Percentiles rank a stretch among this genome's conserved stretches.
phyloP scores from a whole-genome alignment of 2,329 filamentous ascomycete genomes.

The Cercospora zeina region DNA sequence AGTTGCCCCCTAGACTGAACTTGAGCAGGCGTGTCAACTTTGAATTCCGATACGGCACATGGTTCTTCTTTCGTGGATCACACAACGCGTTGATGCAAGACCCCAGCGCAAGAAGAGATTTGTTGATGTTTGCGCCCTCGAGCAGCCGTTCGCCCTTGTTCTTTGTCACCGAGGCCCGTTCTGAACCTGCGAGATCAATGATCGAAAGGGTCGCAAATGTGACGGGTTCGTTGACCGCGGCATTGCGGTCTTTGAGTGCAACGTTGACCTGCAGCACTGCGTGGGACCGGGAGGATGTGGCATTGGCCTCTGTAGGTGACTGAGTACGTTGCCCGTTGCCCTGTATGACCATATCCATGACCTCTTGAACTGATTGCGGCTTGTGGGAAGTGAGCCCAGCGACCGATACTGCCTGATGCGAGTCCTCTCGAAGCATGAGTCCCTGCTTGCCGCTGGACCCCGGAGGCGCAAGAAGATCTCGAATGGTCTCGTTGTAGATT shows the following conservation, averaged over 20 bases:
- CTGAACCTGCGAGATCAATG: constrained; percentile 94
- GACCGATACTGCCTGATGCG: constrained; percentile 88
- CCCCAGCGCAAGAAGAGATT: constrained; percentile 88
- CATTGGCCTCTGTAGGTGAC: constrained; percentile 94
- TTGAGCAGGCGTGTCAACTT: constrained; percentile 94
- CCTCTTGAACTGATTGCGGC: constrained; percentile 86
- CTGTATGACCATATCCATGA: constrained; percentile 98
- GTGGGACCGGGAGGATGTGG: constrained; percentile 94
- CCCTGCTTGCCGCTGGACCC: constrained; percentile 76
- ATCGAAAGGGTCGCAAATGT: constrained; percentile 98
- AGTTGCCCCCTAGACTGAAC: constrained; percentile 95
- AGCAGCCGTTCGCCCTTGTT: constrained; percentile 88
- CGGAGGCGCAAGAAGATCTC: constrained; percentile 84
- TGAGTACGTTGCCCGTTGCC: constrained; percentile 95
- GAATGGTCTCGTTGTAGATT: constrained; percentile 99
- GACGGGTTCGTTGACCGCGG: constrained; percentile 87
- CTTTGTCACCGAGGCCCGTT: constrained; percentile 93
- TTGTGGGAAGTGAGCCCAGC: constrained; percentile 87
- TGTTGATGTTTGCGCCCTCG: constrained; percentile 99
- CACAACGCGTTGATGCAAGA: constrained; percentile 98
- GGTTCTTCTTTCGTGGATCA: constrained; percentile 84
- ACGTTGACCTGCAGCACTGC: constrained; percentile 97
- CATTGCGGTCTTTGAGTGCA: constrained; percentile 89
- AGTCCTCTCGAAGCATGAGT: constrained; percentile 90
- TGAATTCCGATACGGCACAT: constrained; percentile 96